phyloP scores from a whole-genome alignment of 345 rosid genomes.

The Eucalyptus marginata region DNA sequence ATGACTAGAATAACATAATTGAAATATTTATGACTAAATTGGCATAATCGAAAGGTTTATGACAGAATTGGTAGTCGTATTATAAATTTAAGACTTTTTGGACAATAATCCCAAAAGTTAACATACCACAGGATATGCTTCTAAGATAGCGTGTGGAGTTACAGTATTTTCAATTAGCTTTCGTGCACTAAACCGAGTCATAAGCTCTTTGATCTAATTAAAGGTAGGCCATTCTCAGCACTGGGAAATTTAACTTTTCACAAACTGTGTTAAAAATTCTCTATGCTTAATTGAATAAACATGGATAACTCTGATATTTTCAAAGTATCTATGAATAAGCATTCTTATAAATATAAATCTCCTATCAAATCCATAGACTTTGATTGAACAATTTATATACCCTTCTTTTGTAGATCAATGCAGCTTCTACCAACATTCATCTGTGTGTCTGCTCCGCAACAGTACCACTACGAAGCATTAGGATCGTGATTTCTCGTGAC shows the following conservation, averaged over 20 bases:
- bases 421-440: neutral
- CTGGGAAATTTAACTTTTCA: neutral
- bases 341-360: neutral
- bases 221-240: neutral
- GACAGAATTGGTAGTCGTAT: too few species aligned
- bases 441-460: neutral
- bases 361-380: neutral
- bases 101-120: neutral
- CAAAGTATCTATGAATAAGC: neutral
- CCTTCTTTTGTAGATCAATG: neutral
- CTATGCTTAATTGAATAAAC: neutral
- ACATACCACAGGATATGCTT: neutral
- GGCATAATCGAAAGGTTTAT: accelerated
- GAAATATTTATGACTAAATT: too few species aligned
- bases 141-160: too few species aligned
- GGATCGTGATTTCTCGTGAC: neutral
- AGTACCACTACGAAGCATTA: neutral
- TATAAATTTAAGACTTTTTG: too few species aligned
- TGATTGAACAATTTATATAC: neutral
- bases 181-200: neutral
- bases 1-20: too few species aligned
- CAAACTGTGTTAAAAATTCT: neutral
- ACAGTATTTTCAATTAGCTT: too few species aligned
- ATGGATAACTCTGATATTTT: neutral
- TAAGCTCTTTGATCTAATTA: neutral